These are phyloP conservation scores for Linderniella brevidens DNA, from an alignment of 257 asterid species.

Conservation along the genomic window DNA sequence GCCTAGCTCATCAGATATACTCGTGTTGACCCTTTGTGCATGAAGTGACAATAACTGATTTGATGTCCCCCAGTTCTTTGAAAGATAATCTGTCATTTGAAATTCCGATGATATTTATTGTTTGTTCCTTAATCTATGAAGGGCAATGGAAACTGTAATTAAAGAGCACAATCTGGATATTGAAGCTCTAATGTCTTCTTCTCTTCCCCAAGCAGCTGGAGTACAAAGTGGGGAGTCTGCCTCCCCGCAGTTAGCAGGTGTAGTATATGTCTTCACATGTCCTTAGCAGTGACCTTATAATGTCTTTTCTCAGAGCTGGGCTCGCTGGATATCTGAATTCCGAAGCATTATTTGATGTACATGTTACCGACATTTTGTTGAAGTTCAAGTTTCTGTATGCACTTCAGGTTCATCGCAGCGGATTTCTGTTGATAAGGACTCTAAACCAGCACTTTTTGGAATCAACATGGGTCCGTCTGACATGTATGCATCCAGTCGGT, in stretches of 20 bases:
- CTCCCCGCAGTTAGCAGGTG: slow-evolving; percentile 69
- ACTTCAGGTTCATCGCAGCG: slow-evolving; percentile 47
- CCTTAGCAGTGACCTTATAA: no score
- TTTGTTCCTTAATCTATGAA: slow-evolving; percentile 17
- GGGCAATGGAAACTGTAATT: slow-evolving; percentile 99
- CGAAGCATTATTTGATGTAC: slow-evolving; percentile 7
- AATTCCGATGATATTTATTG: neutral
- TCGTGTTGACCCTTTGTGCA: no score
- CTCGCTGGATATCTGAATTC: neutral
- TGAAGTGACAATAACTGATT: neutral
- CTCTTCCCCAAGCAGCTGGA: slow-evolving; percentile 58
- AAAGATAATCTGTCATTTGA: neutral
- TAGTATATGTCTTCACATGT: neutral
- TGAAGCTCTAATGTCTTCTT: slow-evolving; percentile 76
- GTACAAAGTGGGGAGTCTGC: slow-evolving; percentile 65
- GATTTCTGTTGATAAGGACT: slow-evolving; percentile 35
- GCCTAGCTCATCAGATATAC: no score
- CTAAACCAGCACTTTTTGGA: slow-evolving; percentile 38
- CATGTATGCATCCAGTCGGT: slow-evolving; percentile 39
- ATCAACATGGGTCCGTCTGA: slow-evolving; percentile 51
- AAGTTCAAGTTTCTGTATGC: slow-evolving; percentile 5
- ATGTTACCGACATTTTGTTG: no score
- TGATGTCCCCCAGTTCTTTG: neutral
- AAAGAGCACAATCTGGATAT: slow-evolving; percentile 88
- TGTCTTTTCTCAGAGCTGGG: no score